phyloP scores from a whole-genome alignment of 305 asterid genomes.

The Solanum chacoense region DNA sequence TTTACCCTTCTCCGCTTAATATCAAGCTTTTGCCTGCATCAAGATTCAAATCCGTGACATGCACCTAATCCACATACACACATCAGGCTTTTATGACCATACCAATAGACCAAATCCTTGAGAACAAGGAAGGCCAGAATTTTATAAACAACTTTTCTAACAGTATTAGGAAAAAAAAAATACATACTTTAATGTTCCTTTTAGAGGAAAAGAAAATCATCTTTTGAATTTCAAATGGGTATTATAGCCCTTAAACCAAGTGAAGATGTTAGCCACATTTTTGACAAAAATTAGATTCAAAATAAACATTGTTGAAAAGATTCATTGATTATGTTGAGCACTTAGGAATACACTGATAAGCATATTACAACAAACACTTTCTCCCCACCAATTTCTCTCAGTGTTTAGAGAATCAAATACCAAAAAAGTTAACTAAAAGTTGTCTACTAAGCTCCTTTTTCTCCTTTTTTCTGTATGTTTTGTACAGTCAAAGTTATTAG shows the following conservation, averaged over 20 bases:
- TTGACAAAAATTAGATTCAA: conserved; percentile 22
- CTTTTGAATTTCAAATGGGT: conserved; percentile 13
- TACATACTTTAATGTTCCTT: neutral
- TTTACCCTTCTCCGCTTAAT: neutral
- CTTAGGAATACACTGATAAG: conserved; percentile 13
- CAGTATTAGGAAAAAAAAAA: neutral
- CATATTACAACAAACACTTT: conserved; percentile 20
- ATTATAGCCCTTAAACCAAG: conserved; percentile 16
- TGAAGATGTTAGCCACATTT: conserved; percentile 24
- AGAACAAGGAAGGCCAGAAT: neutral
- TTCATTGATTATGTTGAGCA: conserved; percentile 25
- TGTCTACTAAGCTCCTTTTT: neutral
- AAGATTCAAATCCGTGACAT: neutral
- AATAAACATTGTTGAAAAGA: conserved; percentile 12
- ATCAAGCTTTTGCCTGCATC: neutral
- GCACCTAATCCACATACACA: neutral
- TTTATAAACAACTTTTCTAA: conserved; percentile 10
- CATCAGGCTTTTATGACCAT: neutral
- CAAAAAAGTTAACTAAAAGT: neutral
- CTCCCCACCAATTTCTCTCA: conserved; percentile 16
- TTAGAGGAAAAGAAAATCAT: neutral
- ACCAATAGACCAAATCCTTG: neutral
- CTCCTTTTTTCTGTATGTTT: neutral
- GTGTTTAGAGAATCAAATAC: conserved; percentile 5
- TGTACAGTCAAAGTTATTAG: neutral